A percentile compares a stretch with the other conserved stretches of the same genome.
These are phyloP conservation scores for Senna siamea DNA, from an alignment of 306 rosid species.

Conservation along the genomic window DNA sequence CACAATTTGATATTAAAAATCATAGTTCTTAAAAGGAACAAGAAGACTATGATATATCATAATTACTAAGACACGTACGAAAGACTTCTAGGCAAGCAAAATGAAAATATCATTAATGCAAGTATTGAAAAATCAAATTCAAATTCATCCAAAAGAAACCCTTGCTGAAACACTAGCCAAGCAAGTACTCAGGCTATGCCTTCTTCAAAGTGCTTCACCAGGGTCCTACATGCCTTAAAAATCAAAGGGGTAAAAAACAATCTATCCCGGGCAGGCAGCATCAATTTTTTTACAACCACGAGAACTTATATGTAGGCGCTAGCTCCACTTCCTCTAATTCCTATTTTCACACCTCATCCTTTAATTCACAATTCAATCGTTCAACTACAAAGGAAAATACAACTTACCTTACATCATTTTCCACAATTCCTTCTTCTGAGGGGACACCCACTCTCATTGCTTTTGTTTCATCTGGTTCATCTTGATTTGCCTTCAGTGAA, in stretches of 20 bases:
- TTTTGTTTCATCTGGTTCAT: conserved; percentile 85
- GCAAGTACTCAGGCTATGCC: neutral
- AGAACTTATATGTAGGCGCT: conserved; percentile 6
- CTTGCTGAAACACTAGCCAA: neutral
- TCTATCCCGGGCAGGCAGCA: neutral
- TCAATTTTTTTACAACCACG: conserved; percentile 17
- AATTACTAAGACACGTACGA: neutral
- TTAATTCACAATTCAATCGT: conserved; percentile 11
- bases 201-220: neutral
- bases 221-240: neutral
- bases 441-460: conserved; percentile 97
- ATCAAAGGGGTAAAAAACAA: conserved; percentile 20
- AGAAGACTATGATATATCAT: neutral
- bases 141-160: neutral
- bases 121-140: neutral
- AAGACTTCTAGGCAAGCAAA: neutral
- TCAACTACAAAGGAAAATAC: conserved; percentile 17
- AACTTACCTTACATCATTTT: conserved; percentile 83
- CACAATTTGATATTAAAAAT: conserved; percentile 9
- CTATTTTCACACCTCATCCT: conserved; percentile 29
- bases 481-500: conserved; percentile 89
- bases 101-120: neutral
- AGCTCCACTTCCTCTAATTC: conserved; percentile 18
- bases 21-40: neutral
- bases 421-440: conserved; percentile 90